Evolutionary conservation across 2,329 filamentous ascomycete genomes (phyloP).

Genomic region (Trichophyton simii): DNA sequence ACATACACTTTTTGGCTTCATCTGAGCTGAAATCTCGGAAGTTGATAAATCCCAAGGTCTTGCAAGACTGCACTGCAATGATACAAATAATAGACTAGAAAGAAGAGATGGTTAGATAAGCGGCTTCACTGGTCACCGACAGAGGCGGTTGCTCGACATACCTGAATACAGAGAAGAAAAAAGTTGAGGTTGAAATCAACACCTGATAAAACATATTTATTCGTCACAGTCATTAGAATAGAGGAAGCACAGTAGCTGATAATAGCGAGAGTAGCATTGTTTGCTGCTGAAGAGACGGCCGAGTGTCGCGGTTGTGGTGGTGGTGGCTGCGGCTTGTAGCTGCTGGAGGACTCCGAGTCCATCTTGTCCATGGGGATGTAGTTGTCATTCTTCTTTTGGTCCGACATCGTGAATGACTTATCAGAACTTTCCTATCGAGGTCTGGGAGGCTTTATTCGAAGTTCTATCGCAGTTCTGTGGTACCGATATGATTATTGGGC

Average conservation of each 20-base stretch:
- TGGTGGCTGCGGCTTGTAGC: constrained; percentile 29
- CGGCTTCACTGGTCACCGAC: not conserved
- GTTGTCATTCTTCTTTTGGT: constrained; percentile 78
- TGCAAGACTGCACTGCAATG: constrained; percentile 67
- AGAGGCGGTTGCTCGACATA: constrained; percentile 32
- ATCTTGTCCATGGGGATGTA: constrained; percentile 58
- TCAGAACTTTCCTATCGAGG: not conserved
- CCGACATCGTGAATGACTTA: constrained; percentile 49
- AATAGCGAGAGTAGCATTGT: constrained; percentile 69
- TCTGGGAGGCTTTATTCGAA: not conserved
- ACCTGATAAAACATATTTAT: constrained; percentile 95
- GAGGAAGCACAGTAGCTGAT: constrained; percentile 85
- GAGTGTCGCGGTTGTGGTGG: constrained; percentile 25
- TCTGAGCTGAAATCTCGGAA: constrained; percentile 74
- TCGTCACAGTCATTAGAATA: constrained; percentile 99
- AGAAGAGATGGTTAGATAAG: not conserved
- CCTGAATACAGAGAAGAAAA: constrained; percentile 85
- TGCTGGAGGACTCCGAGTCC: constrained; percentile 39
- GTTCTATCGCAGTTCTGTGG: not conserved
- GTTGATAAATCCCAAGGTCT: constrained; percentile 67
- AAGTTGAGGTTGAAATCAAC: constrained; percentile 91
- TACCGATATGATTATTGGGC: not conserved
- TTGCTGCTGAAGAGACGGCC: constrained; percentile 43
- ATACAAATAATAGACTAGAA: constrained; percentile 78
- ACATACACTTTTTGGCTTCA: constrained; percentile 78